Conservation (phyloP, 495 filamentous ascomycete species). For the Pyrenopolyporus hunteri region DNA sequence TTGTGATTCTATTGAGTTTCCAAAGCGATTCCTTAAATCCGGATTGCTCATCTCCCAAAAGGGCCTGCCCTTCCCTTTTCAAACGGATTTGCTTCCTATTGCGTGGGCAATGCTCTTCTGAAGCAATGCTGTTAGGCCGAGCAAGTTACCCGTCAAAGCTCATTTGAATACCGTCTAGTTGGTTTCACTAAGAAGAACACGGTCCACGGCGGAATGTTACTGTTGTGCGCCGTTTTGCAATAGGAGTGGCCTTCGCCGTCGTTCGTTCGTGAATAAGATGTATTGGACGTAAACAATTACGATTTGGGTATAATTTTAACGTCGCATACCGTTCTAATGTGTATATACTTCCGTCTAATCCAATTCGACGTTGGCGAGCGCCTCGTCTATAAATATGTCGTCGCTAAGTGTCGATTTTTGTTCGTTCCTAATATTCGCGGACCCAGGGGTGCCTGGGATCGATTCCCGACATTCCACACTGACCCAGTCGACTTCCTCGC, state of each 20-base stretch:
- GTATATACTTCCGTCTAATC: slow-evolving; percentile 10
- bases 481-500: slow-evolving; percentile 41
- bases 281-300: slow-evolving; percentile 3
- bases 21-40: too few species aligned
- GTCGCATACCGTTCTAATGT: neutral
- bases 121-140: too few species aligned
- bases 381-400: slow-evolving; percentile 24
- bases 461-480: slow-evolving; percentile 31
- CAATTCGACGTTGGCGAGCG: slow-evolving; percentile 29
- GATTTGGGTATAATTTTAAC: slow-evolving; percentile 25
- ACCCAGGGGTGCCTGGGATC: slow-evolving; percentile 31
- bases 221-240: too few species aligned
- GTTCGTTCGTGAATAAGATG: neutral
- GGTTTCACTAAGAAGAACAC: too few species aligned
- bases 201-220: too few species aligned
- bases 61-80: too few species aligned
- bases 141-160: too few species aligned
- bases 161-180: too few species aligned
- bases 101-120: too few species aligned
- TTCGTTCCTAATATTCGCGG: slow-evolving; percentile 11
- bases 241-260: too few species aligned
- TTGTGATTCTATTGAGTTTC: neutral
- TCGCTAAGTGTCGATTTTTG: slow-evolving; percentile 8
- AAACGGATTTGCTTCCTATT: too few species aligned
- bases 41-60: too few species aligned